Evolutionary conservation across 2,329 filamentous ascomycete species (phyloP).

Genomic region (Fusarium sp.): DNA sequence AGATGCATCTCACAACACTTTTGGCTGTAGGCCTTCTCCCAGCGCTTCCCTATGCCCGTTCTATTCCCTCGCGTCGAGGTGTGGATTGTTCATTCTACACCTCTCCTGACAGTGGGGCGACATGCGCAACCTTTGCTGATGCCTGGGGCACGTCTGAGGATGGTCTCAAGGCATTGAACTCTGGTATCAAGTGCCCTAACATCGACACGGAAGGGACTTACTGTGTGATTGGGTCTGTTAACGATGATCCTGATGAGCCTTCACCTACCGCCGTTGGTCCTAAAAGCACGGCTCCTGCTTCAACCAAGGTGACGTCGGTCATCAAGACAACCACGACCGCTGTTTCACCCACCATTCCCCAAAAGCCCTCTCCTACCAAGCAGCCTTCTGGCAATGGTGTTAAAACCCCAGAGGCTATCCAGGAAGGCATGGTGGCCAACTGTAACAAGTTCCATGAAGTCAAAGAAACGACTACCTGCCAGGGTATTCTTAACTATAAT

Average conservation of each 20-base stretch:
- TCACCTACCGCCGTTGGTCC: background rate
- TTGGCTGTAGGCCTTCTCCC: background rate
- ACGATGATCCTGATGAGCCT: background rate
- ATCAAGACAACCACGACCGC: accelerated
- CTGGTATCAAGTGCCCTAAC: background rate
- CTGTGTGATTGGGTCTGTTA: background rate
- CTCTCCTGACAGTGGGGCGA: background rate
- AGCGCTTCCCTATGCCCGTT: background rate
- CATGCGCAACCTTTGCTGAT: background rate
- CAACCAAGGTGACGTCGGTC: background rate
- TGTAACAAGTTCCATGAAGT: constrained; percentile 26
- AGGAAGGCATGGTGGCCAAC: constrained; percentile 5
- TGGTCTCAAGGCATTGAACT: background rate
- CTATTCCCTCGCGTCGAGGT: background rate
- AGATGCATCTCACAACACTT: background rate
- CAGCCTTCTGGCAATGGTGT: background rate
- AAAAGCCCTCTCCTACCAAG: background rate
- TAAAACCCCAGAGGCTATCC: background rate
- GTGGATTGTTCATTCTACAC: background rate
- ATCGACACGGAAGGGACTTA: background rate
- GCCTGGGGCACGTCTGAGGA: background rate
- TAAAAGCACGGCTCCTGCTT: background rate
- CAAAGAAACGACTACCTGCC: no score
- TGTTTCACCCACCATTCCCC: background rate
- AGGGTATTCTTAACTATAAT: background rate